Conservation (phyloP, 2,329 filamentous ascomycete genomes). For the Epichloe glyceriae region DNA sequence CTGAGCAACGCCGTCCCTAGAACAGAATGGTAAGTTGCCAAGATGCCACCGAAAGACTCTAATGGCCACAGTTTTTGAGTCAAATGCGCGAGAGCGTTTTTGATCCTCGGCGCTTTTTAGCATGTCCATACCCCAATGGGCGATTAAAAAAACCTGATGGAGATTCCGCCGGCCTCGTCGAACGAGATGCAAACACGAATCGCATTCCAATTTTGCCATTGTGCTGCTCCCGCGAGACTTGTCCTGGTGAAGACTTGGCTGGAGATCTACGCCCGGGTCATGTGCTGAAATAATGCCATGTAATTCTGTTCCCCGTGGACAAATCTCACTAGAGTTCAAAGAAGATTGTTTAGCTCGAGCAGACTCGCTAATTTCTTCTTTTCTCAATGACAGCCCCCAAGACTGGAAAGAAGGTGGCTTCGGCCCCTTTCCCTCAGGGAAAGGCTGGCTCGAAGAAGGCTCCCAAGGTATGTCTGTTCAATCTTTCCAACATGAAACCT, state of each 20-base stretch:
- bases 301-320: slow-evolving; percentile 17
- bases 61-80: slow-evolving; percentile 26
- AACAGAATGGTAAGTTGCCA: slow-evolving; percentile 30
- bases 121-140: background rate
- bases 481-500: background rate
- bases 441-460: slow-evolving; percentile 91
- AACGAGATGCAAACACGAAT: background rate
- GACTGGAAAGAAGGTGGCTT: slow-evolving; percentile 91
- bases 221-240: slow-evolving; percentile 1
- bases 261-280: slow-evolving; percentile 33
- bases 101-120: slow-evolving; percentile 15
- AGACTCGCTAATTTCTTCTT: slow-evolving; percentile 91
- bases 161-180: slow-evolving; percentile 20
- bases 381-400: slow-evolving; percentile 99
- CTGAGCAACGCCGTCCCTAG: slow-evolving; percentile 22
- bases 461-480: slow-evolving; percentile 66
- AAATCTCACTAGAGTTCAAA: slow-evolving; percentile 81
- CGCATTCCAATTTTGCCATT: background rate
- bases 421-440: slow-evolving; percentile 89
- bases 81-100: slow-evolving; percentile 21
- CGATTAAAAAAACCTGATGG: slow-evolving; percentile 14
- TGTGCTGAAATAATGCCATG: slow-evolving; percentile 40
- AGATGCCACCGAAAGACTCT: slow-evolving; percentile 19
- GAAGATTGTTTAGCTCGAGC: slow-evolving; percentile 69
- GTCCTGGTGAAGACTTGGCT: slow-evolving; percentile 49